These are phyloP conservation scores for Pleurotus tuber-regium DNA, from an alignment of 768 basidiomycete genomes.

Conservation along the genomic window DNA sequence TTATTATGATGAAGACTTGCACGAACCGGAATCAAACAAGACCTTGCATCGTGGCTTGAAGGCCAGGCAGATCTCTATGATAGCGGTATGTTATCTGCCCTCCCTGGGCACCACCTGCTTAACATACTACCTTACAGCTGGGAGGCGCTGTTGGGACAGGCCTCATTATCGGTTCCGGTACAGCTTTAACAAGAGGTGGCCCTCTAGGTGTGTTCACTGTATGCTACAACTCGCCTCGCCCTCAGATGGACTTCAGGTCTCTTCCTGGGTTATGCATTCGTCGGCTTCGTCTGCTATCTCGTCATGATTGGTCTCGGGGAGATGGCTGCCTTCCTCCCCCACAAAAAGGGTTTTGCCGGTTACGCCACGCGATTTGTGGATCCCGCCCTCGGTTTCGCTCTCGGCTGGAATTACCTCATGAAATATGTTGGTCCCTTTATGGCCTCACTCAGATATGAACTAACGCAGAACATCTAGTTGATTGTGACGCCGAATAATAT, in stretches of 20 bases:
- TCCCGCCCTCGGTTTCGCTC: slow-evolving; percentile 64
- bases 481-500: slow-evolving; percentile 67
- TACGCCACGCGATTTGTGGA: slow-evolving; percentile 67
- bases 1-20: slow-evolving; percentile 25
- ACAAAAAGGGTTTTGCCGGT: slow-evolving; percentile 60
- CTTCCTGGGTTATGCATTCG: slow-evolving; percentile 40
- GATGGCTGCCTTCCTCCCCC: slow-evolving; percentile 51
- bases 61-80: slow-evolving; percentile 55
- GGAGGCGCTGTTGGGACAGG: slow-evolving; percentile 54
- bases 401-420: slow-evolving; percentile 63
- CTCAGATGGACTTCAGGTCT: slow-evolving; percentile 16
- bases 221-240: slow-evolving; percentile 1
- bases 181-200: slow-evolving; percentile 54
- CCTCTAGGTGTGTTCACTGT: slow-evolving; percentile 37
- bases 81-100: slow-evolving; percentile 35
- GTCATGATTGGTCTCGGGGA: slow-evolving; percentile 56
- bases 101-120: not conserved
- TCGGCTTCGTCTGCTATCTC: slow-evolving; percentile 57
- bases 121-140: slow-evolving; percentile 24
- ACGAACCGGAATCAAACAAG: slow-evolving; percentile 32
- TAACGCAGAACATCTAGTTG: slow-evolving; percentile 33
- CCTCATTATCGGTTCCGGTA: slow-evolving; percentile 57
- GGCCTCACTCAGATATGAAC: not conserved
- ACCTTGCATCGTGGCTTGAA: slow-evolving; percentile 49
- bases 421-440: slow-evolving; percentile 41